Percentiles rank a stretch among this genome's conserved stretches.
phyloP scores from a whole-genome alignment of 2,329 filamentous ascomycete genomes.

The Hansfordia pulvinata region DNA sequence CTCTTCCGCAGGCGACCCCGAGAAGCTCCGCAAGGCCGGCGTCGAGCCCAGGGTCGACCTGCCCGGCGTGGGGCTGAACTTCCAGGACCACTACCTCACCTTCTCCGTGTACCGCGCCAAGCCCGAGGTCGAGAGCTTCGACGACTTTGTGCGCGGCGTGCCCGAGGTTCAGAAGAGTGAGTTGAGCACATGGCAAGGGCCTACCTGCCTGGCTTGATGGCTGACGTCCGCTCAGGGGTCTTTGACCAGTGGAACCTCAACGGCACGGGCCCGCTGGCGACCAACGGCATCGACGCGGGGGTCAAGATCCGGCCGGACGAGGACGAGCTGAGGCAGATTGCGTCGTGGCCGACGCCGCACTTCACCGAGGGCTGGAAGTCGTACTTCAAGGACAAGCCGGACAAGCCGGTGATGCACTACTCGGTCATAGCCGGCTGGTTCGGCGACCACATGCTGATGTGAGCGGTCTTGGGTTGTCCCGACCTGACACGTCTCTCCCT shows the following conservation, averaged over 20 bases:
- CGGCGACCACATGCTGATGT: conserved; percentile 46
- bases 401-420: conserved; percentile 83
- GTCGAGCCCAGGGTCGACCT: conserved; percentile 58
- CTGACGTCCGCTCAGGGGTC: conserved; percentile 28
- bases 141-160: conserved; percentile 65
- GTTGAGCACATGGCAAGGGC: too few species aligned
- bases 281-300: conserved; percentile 69
- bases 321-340: conserved; percentile 54
- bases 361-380: conserved; percentile 66
- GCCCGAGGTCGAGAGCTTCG: conserved; percentile 64
- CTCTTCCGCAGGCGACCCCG: conserved; percentile 43
- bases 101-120: conserved; percentile 61
- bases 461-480: conserved; percentile 6
- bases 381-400: conserved; percentile 74
- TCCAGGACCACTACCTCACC: conserved; percentile 64
- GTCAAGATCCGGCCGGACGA: conserved; percentile 64
- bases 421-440: conserved; percentile 59
- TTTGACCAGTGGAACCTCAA: conserved; percentile 70
- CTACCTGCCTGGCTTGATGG: neutral
- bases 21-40: conserved; percentile 55
- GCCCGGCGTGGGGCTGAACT: conserved; percentile 62
- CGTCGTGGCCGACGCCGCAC: conserved; percentile 59
- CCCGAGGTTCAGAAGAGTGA: conserved; percentile 54
- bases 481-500: neutral
- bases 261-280: conserved; percentile 63